phyloP scores from a whole-genome alignment of 2,329 filamentous ascomycete species.

The Zasmidium cellare region DNA sequence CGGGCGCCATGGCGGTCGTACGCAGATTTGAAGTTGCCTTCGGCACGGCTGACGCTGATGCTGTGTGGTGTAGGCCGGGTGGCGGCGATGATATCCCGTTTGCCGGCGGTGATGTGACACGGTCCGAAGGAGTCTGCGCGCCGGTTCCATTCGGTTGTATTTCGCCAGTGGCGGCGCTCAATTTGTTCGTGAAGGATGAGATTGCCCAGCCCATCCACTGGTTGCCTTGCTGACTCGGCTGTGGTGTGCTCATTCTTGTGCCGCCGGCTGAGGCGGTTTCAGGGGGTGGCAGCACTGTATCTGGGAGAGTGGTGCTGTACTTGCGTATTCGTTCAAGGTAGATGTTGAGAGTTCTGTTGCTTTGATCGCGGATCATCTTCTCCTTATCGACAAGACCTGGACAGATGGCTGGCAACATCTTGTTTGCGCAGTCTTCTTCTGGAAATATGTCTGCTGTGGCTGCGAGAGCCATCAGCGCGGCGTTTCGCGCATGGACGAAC shows the following conservation, averaged over 20 bases:
- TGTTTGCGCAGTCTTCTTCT: constrained; percentile 84
- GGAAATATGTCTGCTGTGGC: constrained; percentile 84
- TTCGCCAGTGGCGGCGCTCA: constrained; percentile 80
- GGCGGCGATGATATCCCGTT: constrained; percentile 29
- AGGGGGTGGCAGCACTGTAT: constrained; percentile 70
- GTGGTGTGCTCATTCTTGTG: constrained; percentile 76
- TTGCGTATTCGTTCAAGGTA: constrained; percentile 84
- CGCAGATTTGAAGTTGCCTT: constrained; percentile 31
- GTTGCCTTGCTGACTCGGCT: constrained; percentile 49
- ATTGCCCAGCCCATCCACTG: constrained; percentile 98
- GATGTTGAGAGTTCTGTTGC: constrained; percentile 81
- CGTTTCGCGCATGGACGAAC: constrained; percentile 91
- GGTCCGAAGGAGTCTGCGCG: constrained; percentile 12
- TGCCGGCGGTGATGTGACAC: constrained; percentile 49
- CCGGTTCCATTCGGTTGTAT: constrained; percentile 65
- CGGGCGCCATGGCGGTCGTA: constrained; percentile 26
- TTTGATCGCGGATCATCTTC: constrained; percentile 88
- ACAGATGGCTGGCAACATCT: constrained; percentile 80
- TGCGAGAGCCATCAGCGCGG: constrained; percentile 78
- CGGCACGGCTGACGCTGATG: constrained; percentile 31
- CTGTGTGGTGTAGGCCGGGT: constrained; percentile 26
- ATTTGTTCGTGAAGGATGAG: constrained; percentile 95
- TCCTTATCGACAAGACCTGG: constrained; percentile 90
- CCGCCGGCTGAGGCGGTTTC: constrained; percentile 48
- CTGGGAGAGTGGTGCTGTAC: constrained; percentile 73